phyloP scores from a whole-genome alignment of 805 yeast genomes.

The Lipomyces sp. region DNA sequence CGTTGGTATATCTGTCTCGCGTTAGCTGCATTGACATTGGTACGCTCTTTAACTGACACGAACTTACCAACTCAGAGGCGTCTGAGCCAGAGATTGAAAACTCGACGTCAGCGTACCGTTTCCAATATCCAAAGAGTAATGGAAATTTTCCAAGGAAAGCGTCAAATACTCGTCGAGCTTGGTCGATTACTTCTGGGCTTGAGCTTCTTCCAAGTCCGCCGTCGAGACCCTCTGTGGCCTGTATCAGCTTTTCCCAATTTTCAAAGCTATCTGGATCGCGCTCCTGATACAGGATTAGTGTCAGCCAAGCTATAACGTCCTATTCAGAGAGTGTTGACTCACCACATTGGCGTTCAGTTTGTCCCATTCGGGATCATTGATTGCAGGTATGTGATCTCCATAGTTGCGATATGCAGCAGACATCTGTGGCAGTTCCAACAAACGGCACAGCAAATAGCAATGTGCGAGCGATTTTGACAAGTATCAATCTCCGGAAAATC shows the following conservation, averaged over 20 bases:
- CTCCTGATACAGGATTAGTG: too few relatives aligned
- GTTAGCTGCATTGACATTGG: neutral
- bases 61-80: constrained; percentile 32
- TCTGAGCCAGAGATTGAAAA: constrained; percentile 37
- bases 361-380: constrained; percentile 26
- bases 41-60: neutral
- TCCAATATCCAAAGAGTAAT: constrained; percentile 43
- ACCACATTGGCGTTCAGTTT: constrained; percentile 9
- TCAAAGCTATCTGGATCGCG: constrained; percentile 37
- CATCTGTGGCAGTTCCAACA: too few relatives aligned
- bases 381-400: neutral
- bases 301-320: too few relatives aligned
- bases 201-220: constrained; percentile 37
- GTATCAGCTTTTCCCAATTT: constrained; percentile 38
- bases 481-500: too few relatives aligned
- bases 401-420: too few relatives aligned
- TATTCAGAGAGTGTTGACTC: neutral
- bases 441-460: neutral
- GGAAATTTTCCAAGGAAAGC: constrained; percentile 39
- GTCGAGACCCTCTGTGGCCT: constrained; percentile 33
- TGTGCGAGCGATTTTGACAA: neutral
- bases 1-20: constrained; percentile 34
- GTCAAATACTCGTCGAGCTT: constrained; percentile 35
- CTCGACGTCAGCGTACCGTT: constrained; percentile 41
- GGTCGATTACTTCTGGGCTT: constrained; percentile 29